Evolutionary conservation across 257 asterid species (phyloP).

Genomic region (Capsicum pubescens): DNA sequence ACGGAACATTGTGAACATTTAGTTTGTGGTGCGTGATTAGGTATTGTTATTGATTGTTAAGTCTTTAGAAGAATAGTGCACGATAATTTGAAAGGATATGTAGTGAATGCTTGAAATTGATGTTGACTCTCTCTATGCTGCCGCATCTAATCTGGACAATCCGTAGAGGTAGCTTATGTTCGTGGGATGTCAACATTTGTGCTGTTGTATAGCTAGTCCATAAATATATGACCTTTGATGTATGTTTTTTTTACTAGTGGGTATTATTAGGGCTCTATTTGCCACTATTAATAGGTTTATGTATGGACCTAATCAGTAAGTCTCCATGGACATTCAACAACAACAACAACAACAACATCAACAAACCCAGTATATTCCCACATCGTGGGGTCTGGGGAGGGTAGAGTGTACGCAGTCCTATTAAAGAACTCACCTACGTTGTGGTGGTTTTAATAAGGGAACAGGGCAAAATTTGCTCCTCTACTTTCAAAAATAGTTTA

Average conservation of each 20-base stretch:
- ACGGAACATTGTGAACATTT: not conserved
- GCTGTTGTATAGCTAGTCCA: not conserved
- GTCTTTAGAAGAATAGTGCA: not conserved
- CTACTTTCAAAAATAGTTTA: too few relatives aligned
- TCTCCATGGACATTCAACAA: not conserved
- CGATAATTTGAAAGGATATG: not conserved
- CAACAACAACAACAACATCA: too few relatives aligned
- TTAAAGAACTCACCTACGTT: not conserved
- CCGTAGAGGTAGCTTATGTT: not conserved
- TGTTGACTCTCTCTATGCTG: not conserved
- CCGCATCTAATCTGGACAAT: not conserved
- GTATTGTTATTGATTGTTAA: not conserved
- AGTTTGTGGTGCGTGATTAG: not conserved
- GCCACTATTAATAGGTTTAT: not conserved
- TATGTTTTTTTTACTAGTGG: not conserved
- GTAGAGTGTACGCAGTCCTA: not conserved
- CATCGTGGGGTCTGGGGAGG: too few relatives aligned
- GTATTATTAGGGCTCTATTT: not conserved
- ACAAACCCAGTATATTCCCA: too few relatives aligned
- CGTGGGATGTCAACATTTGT: not conserved
- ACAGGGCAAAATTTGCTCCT: too few relatives aligned
- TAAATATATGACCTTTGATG: not conserved
- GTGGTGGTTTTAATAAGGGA: not conserved
- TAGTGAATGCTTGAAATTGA: not conserved
- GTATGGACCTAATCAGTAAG: slow-evolving; percentile 5